Base-by-base conservation (phyloP, 164 flowering plant genomes). In the Annona squamosa region DNA sequence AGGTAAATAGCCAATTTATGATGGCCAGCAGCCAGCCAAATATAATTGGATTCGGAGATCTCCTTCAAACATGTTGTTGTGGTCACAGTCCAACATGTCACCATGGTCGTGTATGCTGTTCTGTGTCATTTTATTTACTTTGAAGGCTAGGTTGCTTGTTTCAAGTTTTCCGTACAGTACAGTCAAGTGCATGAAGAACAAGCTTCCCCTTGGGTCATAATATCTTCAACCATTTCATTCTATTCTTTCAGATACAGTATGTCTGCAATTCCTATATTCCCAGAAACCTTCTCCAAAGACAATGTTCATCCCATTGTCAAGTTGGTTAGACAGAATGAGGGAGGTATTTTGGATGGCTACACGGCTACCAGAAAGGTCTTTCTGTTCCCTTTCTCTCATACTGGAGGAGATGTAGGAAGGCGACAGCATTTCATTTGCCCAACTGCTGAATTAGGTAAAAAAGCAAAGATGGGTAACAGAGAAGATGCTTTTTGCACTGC, bases 251-350 rank as follows among this genome's bases (percentile, higher is more conserved):
- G 85, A 66, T 41, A 56, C 45, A 57, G 6, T 56, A 84, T 85
- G 87, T 85, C 88, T 68, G 71, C 74, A 48, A 69, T 79, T 80
- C 80, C 87, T 42, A 44, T 81, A 70, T 78, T 83, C 75, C 77
- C 73, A 72, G 82, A 74, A 64, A 65, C 77, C 45, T 78, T 75
- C 9, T 79, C 48, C 19, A 85, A 73, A 68, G 84, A 77, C 48
- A 73, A 75, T 47, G 65, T 63, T 62, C 63, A 56, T 62, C 59
- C 72, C 1, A 64, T 59, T 71, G 56, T 65, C 42, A 79, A 67
- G 63, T 13, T 67, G 19, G 45, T 37, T 1, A 78, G 78, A 61
- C 78, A 65, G 10, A 64, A 46, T 48, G 72, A 74, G 63, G 67
- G 61, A 56, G 67, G 74, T 43, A 48, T 72, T 9, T 19, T 46